Evolutionary conservation across 192 early-diverging fungal species (phyloP).

Genomic region (Coemansia sp.): DNA sequence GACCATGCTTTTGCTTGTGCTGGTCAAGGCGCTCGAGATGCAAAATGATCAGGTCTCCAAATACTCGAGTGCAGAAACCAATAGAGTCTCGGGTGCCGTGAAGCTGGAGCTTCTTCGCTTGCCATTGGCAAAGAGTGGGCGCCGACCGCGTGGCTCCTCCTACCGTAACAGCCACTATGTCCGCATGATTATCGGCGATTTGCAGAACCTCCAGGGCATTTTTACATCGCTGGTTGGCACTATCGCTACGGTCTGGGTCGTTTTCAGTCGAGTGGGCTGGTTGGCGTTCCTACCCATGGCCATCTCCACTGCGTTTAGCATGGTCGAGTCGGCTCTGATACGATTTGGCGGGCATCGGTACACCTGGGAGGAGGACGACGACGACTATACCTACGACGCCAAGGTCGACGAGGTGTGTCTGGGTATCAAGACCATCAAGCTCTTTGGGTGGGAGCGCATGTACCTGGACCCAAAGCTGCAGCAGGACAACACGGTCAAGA

Average conservation of each 20-base stretch:
- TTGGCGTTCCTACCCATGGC: conserved; percentile 22
- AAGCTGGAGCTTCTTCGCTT: conserved; percentile 33
- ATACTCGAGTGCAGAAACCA: not conserved
- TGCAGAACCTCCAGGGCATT: not conserved
- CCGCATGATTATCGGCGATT: not conserved
- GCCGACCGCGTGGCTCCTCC: conserved; percentile 2
- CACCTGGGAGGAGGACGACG: conserved; percentile 5
- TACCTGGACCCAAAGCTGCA: conserved; percentile 27
- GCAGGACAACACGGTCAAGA: not conserved
- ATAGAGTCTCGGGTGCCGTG: conserved; percentile 12
- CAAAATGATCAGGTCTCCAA: not conserved
- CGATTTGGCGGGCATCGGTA: conserved; percentile 13
- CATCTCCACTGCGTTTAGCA: not conserved
- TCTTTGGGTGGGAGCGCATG: conserved; percentile 47
- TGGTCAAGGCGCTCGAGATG: not conserved
- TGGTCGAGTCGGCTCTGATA: not conserved
- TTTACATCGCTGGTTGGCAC: conserved; percentile 1
- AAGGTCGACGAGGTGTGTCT: conserved; percentile 23
- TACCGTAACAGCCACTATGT: not conserved
- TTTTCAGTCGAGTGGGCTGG: conserved; percentile 24
- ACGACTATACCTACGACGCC: conserved; percentile 1
- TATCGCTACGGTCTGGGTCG: not conserved
- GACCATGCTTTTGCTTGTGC: not conserved
- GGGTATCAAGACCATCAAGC: conserved; percentile 35
- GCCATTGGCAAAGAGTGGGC: conserved; percentile 14